These are phyloP conservation scores for Coemansia sp. DNA, from an alignment of 192 early-diverging fungal genomes.

Conservation along the genomic window DNA sequence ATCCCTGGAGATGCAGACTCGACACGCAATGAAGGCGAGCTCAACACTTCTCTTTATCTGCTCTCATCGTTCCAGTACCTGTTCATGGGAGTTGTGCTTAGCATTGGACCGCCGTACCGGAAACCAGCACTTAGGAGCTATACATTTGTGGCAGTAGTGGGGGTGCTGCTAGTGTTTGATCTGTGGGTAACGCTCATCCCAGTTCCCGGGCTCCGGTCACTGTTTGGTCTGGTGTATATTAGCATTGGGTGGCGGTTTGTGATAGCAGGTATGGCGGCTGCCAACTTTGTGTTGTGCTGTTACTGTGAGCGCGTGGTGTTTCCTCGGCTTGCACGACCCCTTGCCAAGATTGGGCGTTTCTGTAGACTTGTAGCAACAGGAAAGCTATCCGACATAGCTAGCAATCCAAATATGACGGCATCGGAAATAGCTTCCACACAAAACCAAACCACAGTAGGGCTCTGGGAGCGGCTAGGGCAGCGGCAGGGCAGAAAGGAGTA, in stretches of 20 bases:
- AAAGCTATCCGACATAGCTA: not conserved
- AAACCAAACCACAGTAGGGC: not conserved
- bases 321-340: constrained; percentile 26
- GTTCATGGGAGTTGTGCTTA: constrained; percentile 84
- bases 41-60: constrained; percentile 84
- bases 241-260: constrained; percentile 34
- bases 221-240: constrained; percentile 25
- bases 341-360: constrained; percentile 19
- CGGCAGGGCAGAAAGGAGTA: constrained; percentile 36
- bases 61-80: constrained; percentile 91
- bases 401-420: not conserved
- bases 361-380: not conserved
- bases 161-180: constrained; percentile 28
- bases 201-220: constrained; percentile 25
- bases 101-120: constrained; percentile 92
- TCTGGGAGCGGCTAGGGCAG: constrained; percentile 32
- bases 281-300: constrained; percentile 39
- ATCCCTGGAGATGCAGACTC: constrained; percentile 58
- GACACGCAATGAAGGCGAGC: constrained; percentile 61
- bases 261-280: constrained; percentile 36
- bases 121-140: constrained; percentile 75
- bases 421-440: not conserved
- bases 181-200: constrained; percentile 44
- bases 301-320: constrained; percentile 39
- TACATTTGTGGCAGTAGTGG: constrained; percentile 23